These are phyloP conservation scores for Lentithecium fluviatile DNA, from an alignment of 495 filamentous ascomycete genomes.

Conservation along the genomic window DNA sequence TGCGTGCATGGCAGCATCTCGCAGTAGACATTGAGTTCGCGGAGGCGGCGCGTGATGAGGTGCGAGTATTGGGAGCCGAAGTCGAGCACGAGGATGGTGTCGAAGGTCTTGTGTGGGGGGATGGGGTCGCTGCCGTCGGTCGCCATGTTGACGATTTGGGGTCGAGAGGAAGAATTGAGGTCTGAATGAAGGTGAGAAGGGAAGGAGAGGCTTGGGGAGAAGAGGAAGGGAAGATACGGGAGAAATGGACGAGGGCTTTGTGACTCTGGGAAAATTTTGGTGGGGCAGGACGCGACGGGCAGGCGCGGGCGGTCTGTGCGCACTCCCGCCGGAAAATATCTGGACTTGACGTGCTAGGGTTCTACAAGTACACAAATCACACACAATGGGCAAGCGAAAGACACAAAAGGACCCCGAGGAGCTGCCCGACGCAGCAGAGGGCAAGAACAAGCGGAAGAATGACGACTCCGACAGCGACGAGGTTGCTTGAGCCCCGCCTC, in stretches of 20 bases:
- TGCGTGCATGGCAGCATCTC: constrained; percentile 94
- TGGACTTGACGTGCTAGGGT: background rate
- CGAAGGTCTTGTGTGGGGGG: constrained; percentile 57
- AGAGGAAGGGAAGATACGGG: background rate
- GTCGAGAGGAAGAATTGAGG: constrained; percentile 3
- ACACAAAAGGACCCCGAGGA: constrained; percentile 24
- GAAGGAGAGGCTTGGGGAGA: background rate
- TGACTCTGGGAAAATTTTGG: constrained; percentile 4
- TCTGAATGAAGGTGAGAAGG: background rate
- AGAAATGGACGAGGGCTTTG: background rate
- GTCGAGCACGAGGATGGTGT: constrained; percentile 66
- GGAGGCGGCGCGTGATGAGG: constrained; percentile 72
- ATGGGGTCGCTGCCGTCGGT: constrained; percentile 42
- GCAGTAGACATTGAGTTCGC: constrained; percentile 79
- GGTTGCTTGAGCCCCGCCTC: constrained; percentile 2
- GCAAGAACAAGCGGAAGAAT: constrained; percentile 24
- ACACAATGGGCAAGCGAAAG: constrained; percentile 38
- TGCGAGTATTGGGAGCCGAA: constrained; percentile 70
- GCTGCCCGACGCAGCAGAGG: constrained; percentile 27
- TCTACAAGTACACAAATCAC: constrained; percentile 8
- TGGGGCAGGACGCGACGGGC: constrained; percentile 13
- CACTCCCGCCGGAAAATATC: constrained; percentile 2
- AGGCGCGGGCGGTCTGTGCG: background rate
- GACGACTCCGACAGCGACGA: constrained; percentile 33
- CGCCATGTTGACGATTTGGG: constrained; percentile 35